These are phyloP conservation scores for Ceratobasidium sp. DNA, from an alignment of 1,284 basidiomycete species.

Conservation along the genomic window DNA sequence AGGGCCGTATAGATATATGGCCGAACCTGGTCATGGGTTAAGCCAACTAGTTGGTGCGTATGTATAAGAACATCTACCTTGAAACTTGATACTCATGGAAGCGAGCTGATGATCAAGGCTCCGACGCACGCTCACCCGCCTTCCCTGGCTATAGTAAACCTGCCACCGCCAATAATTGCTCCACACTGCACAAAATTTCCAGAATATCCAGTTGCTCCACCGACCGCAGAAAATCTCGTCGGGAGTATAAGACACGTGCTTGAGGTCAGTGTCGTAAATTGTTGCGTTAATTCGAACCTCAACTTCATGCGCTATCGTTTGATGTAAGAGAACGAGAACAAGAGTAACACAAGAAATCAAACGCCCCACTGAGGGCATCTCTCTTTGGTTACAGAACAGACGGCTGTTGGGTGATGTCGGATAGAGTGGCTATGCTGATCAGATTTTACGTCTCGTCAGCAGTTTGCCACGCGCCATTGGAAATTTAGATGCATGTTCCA, in stretches of 20 bases:
- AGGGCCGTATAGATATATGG: constrained; percentile 13
- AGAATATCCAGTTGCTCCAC: neutral
- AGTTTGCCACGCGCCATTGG: no score
- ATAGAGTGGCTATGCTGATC: no score
- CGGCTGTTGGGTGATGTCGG: no score
- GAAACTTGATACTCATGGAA: neutral
- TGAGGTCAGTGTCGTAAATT: neutral
- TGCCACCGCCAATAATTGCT: neutral
- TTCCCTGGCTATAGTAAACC: neutral
- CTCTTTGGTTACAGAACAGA: no score
- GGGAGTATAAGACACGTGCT: neutral
- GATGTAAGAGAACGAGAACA: neutral
- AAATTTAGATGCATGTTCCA: no score
- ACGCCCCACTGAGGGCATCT: neutral
- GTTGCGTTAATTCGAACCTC: neutral
- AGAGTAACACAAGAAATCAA: neutral
- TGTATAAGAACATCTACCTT: neutral
- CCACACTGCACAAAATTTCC: neutral
- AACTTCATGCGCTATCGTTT: no score
- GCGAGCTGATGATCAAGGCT: neutral
- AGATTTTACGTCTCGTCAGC: no score
- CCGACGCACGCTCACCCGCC: neutral
- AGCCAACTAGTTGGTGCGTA: no score
- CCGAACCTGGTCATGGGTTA: no score
- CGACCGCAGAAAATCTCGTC: neutral